Base-by-base conservation (phyloP, 2,329 filamentous ascomycete species). In the Fusarium devonianum region DNA sequence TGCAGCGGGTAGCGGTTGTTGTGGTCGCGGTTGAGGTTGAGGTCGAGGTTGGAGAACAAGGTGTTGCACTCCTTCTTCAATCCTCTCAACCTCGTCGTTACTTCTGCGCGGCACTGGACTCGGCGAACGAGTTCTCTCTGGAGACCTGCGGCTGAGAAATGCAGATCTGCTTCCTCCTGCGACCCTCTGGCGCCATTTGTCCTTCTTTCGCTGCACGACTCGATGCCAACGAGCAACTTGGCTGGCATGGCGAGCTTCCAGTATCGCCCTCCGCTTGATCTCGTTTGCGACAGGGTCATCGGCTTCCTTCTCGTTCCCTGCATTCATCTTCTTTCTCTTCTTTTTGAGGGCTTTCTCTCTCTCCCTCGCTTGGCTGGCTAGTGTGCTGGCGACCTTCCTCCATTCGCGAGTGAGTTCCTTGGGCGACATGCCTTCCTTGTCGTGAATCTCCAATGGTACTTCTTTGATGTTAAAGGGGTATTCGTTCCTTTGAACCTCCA, bases 401-500 rank as follows among this genome's bases (percentile, higher is more conserved):
- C 41, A 53, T 10, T 13, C 18, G 3, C 29, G 13, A 5, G 13
- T 13, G 1, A 19, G 35, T 12, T 8, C 14, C 4, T 26, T 26
- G 7, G 4, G 7, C 5, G 22, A 8, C 4, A 32, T 16, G 4
- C 22, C 17, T 11, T 47, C 34, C 4, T 28, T 10, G 1, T n/a
- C 7, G 11, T 53, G 49, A n/a, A 59, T 25, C 28, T 57, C 42
- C 11, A 53, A 33, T 7, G 41, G 37, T 10, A 7, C 2, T 13
- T 63, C 60, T 1, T 13, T 13, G 1, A 3, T 1, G 7, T 38
- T 2, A 17, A 44, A 64, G 4, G 35, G 9, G 19, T 56, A 62
- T 18, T 63, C 23, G 16, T 49, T 13, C 5, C 33, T 36, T 2
- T 4, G 21, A 4, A 62, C 52, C 23, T 29, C 25, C 49, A 63